Base-by-base conservation (phyloP, 805 yeast genomes). In the Lipomyces chichibuensis region DNA sequence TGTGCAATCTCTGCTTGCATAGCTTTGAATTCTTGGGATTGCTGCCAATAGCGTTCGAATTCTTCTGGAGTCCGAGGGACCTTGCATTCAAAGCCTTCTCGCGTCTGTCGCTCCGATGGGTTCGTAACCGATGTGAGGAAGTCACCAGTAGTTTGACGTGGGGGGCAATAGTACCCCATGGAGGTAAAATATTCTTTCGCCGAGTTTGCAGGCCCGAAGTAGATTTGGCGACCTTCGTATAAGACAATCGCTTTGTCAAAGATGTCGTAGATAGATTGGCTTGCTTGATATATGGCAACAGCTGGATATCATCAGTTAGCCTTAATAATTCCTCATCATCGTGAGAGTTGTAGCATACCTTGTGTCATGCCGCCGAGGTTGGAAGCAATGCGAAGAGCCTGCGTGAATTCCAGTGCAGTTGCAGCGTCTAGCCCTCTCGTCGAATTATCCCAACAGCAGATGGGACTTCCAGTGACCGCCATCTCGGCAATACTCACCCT, bases 361-460 rank as follows among this genome's bases (percentile, higher is more conserved):
- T 49, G 85, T n/a, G 89, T 82, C 13, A 84, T 79, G 58, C 84
- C 81, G 69, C 84, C 77, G 75, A 87, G 76, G 11, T 70, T 74
- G 25, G 89, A 86, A 2, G 87, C 80, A 0, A 86, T 80, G 73
- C 85, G 86, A 70, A 87, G 79, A 27, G 88, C 86, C 70, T 83
- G 79, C 64, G 85, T 80, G 73, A 87, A 87, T 74, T 87, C 90
- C 73, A 85, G 80, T 35, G 91, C 91, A 59, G 89, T 87, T 35
- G 90, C 89, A 11, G 90, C 80, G 78, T 87, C 91, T 71, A 87
- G 83, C 74, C 91, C 91, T 79, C 91, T 83, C 25, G 90, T 87
- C 17, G 90, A 84, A 73, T 87, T 87, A 80, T 87, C 88, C 88
- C 88, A 85, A 75, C 85, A 83, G 72, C 84, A 86, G 57, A 85